A percentile compares a stretch with the other conserved stretches of the same genome.
phyloP scores from a whole-genome alignment of 2,329 filamentous ascomycete species.

The Talaromyces sp. region DNA sequence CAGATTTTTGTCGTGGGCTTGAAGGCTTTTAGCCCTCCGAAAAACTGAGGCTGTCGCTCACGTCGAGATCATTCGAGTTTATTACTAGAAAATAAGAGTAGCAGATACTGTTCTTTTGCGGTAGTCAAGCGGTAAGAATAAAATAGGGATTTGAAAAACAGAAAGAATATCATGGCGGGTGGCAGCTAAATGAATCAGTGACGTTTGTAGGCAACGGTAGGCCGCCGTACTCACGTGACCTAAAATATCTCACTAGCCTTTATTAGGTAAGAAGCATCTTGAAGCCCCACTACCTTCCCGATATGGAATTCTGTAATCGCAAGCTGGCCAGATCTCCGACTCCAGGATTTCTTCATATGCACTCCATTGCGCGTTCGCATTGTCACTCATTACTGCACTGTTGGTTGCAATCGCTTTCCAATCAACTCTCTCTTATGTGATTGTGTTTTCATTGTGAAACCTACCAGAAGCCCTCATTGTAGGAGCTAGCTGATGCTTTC shows the following conservation, averaged over 20 bases:
- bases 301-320: conserved; percentile 16
- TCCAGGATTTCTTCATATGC: conserved; percentile 7
- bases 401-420: conserved; percentile 6
- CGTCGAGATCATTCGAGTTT: not conserved
- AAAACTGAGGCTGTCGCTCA: not conserved
- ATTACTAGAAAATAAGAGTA: not conserved
- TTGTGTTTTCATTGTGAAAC: conserved; percentile 7
- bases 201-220: conserved; percentile 16
- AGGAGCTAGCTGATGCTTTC: conserved; percentile 18
- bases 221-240: conserved; percentile 8
- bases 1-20: conserved; percentile 4
- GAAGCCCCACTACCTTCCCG: conserved; percentile 11
- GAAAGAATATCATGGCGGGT: not conserved
- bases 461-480: conserved; percentile 17
- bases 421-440: conserved; percentile 13
- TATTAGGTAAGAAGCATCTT: not conserved
- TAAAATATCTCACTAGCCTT: not conserved
- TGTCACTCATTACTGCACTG: not conserved
- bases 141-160: not conserved
- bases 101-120: not conserved
- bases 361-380: conserved; percentile 2
- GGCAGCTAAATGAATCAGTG: conserved; percentile 3
- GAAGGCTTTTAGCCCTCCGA: not conserved
- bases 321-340: conserved; percentile 19
- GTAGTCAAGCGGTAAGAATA: not conserved